Percentiles rank a stretch among this genome's conserved stretches.
These are phyloP conservation scores for Aphanomyces cochlioides DNA, from an alignment of 352 stramenopile species.

Conservation along the genomic window DNA sequence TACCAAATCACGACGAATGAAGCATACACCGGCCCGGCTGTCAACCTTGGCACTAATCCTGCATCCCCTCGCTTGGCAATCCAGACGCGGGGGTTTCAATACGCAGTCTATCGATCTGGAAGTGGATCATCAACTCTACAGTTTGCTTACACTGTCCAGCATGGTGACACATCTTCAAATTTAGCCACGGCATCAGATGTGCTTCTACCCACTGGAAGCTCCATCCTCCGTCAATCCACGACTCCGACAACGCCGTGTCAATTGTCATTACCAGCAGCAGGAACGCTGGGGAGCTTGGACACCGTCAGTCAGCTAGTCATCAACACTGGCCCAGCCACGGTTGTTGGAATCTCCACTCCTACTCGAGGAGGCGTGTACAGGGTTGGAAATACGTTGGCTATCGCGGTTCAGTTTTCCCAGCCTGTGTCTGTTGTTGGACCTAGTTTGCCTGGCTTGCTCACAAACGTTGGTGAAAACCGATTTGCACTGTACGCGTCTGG, in stretches of 20 bases:
- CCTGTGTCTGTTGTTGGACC: slow-evolving; percentile 32
- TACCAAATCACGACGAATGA: background rate
- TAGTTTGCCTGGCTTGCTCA: slow-evolving; percentile 29
- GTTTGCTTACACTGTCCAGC: slow-evolving; percentile 72
- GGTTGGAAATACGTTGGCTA: slow-evolving; percentile 49
- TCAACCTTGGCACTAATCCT: background rate
- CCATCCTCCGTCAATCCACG: slow-evolving; percentile 52
- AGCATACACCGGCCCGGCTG: background rate
- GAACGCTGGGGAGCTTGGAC: slow-evolving; percentile 54
- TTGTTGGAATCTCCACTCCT: slow-evolving; percentile 41
- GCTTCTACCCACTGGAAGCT: slow-evolving; percentile 54
- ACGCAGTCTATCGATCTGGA: slow-evolving; percentile 47
- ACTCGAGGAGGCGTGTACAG: slow-evolving; percentile 55
- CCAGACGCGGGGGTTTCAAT: slow-evolving; percentile 23
- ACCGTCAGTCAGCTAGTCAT: slow-evolving; percentile 72
- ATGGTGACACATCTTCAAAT: slow-evolving; percentile 62
- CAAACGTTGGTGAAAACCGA: slow-evolving; percentile 22
- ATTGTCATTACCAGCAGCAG: slow-evolving; percentile 51
- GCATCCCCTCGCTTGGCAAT: slow-evolving; percentile 9
- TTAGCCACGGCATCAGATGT: slow-evolving; percentile 46
- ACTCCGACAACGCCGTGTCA: slow-evolving; percentile 47
- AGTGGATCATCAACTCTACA: slow-evolving; percentile 44
- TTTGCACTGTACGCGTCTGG: slow-evolving; percentile 43
- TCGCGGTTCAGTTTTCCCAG: slow-evolving; percentile 54
- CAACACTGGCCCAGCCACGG: slow-evolving; percentile 51